A percentile compares a stretch with the other conserved stretches of the same genome.
phyloP scores from a whole-genome alignment of 1,139 yeast genomes.

The Taiozyma sp. region DNA sequence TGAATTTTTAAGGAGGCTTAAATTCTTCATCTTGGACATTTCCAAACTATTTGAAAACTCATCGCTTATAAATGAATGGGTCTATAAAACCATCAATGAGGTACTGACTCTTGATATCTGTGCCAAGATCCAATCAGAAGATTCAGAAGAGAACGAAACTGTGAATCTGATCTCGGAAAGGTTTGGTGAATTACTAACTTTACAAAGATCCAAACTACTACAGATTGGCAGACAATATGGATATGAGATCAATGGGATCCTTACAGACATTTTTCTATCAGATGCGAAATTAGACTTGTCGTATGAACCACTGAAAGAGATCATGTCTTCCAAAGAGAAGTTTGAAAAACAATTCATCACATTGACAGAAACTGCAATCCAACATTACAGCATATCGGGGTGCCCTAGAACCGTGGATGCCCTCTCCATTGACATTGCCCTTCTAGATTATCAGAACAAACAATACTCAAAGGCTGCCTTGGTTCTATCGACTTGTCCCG shows the following conservation, averaged over 20 bases:
- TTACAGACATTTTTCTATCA: conserved; percentile 30
- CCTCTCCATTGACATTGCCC: conserved; percentile 76
- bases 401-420: conserved; percentile 61
- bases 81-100: conserved; percentile 19
- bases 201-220: conserved; percentile 39
- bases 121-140: conserved; percentile 5
- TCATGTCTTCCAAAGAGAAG: conserved; percentile 15
- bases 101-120: conserved; percentile 13
- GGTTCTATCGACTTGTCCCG: conserved; percentile 63
- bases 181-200: conserved; percentile 40
- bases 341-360: conserved; percentile 27
- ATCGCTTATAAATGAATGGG: conserved; percentile 17
- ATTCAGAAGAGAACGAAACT: conserved; percentile 7
- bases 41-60: conserved; percentile 23
- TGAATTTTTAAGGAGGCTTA: conserved; percentile 28
- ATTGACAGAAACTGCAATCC: conserved; percentile 28
- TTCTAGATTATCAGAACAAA: conserved; percentile 53
- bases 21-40: conserved; percentile 38
- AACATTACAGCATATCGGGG: conserved; percentile 20
- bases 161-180: conserved; percentile 28
- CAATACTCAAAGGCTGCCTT: conserved; percentile 57
- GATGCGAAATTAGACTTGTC: background rate
- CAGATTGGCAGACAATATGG: conserved; percentile 33
- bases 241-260: conserved; percentile 37
- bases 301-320: conserved; percentile 11